Base-by-base conservation (phyloP, 257 asterid genomes). In the Pogostemon cablin region DNA sequence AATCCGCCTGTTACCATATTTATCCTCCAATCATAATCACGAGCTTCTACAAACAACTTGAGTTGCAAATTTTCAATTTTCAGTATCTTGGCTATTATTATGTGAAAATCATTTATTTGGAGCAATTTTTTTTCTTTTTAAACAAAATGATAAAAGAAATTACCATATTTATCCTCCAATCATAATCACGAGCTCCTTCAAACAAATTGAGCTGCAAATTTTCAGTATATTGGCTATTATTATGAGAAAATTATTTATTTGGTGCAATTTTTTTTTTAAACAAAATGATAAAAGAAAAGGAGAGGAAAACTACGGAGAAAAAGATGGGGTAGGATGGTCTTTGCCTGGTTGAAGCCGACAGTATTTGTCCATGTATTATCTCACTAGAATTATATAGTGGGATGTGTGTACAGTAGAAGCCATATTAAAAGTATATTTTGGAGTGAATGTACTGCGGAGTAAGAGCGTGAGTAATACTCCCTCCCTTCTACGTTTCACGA, bases 321-420 rank as follows among this genome's bases (percentile, higher is more conserved):
- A 64, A 75, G 77, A 73, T 68, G 80, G 85, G 85, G 66, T 20
- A 56, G 76, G 77, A 80, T 72, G 85, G 88, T 83, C 81, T 80
- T 82, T 88, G 97, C 91, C 88, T 83, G 92, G 91, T 77, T 78
- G 87, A 91, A 88, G 91, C 96, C 96, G 96, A 91, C 96, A 91
- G 84, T 65, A 44, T 58, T 77, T 67, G 9, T 32, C 60, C 32
- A 25, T 25, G 32, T 25, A 25, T 25, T 25, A 1, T 25, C 32
- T 25, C 32, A 25, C 32, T 25, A 25, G 32, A 25, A 25, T 25
- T 25, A 25, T 25, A 25, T 25, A 25, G 32, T 25, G 32, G 32
- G 32, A 25, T 25, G 32, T 25, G 25, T 20, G 32, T 25, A 25
- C 32, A 25, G 32, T 25, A 25, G 32, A 25, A 25, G 32, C 32